Percentiles rank a stretch among this genome's conserved stretches.
Conservation (phyloP, 306 rosid genomes). For the Pachyrhizus erosus region DNA sequence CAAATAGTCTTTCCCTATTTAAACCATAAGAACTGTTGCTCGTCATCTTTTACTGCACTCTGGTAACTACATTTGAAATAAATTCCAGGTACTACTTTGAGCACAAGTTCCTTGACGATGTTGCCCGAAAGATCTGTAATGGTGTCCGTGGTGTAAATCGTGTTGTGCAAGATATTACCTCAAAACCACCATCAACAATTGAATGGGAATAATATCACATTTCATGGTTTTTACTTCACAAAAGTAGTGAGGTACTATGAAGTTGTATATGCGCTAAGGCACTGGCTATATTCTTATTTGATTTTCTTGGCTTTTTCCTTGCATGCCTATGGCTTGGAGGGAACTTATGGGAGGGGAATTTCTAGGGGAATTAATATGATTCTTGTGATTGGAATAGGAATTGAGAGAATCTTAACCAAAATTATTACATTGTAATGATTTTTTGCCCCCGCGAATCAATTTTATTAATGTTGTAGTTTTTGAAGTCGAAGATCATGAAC, state of each 20-base stretch:
- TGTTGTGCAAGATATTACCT: slow-evolving; percentile 87
- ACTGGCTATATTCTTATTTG: slow-evolving; percentile 4
- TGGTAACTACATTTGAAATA: slow-evolving; percentile 26
- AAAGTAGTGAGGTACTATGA: slow-evolving; percentile 14
- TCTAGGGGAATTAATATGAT: slow-evolving; percentile 2
- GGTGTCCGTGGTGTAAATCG: slow-evolving; percentile 90
- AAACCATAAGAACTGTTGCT: neutral
- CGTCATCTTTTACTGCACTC: slow-evolving; percentile 11
- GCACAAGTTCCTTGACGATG: slow-evolving; percentile 81
- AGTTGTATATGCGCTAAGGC: slow-evolving; percentile 42
- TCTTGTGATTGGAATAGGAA: slow-evolving; percentile 35
- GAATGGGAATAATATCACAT: slow-evolving; percentile 77
- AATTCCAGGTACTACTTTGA: slow-evolving; percentile 84
- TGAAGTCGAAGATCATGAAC: neutral
- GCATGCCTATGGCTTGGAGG: slow-evolving; percentile 8
- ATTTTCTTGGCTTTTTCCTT: slow-evolving; percentile 27
- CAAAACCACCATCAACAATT: slow-evolving; percentile 98
- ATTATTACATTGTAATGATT: slow-evolving; percentile 27
- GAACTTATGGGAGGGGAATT: slow-evolving; percentile 28
- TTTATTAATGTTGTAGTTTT: neutral
- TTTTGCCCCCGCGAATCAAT: slow-evolving; percentile 36
- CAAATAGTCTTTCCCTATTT: neutral
- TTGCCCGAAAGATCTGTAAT: slow-evolving; percentile 85
- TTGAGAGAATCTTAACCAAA: neutral
- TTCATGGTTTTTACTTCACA: neutral